These are phyloP conservation scores for Fraxinus pennsylvanica DNA, from an alignment of 257 asterid genomes.

Conservation along the genomic window DNA sequence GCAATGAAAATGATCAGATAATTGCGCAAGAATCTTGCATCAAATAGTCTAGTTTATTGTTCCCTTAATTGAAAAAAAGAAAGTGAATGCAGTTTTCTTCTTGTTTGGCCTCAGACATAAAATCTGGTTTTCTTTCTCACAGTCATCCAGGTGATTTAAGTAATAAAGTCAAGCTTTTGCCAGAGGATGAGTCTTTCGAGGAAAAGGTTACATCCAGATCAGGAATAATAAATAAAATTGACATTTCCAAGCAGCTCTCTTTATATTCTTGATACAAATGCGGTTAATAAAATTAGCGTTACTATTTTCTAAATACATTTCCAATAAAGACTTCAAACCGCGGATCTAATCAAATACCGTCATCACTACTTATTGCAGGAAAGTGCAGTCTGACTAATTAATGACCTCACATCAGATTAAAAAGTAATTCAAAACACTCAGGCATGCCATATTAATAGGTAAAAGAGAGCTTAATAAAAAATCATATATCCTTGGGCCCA, in stretches of 20 bases:
- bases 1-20: constrained; percentile 7
- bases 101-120: not conserved
- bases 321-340: no score
- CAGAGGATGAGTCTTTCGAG: no score
- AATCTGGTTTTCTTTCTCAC: not conserved
- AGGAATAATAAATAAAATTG: no score
- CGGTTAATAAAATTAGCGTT: not conserved
- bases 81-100: not conserved
- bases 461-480: not conserved
- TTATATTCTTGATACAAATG: not conserved
- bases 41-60: not conserved
- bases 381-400: not conserved
- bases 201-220: no score
- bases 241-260: not conserved
- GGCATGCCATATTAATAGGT: not conserved
- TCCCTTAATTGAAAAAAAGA: constrained; percentile 1
- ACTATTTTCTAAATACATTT: no score
- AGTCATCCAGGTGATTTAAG: not conserved
- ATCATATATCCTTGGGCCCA: not conserved
- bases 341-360: not conserved
- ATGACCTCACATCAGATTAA: not conserved
- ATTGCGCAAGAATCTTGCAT: not conserved
- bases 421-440: not conserved
- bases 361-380: not conserved
- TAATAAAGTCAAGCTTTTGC: no score